Conservation (phyloP, 208 protist genomes). For the Trypanosoma rangeli region DNA sequence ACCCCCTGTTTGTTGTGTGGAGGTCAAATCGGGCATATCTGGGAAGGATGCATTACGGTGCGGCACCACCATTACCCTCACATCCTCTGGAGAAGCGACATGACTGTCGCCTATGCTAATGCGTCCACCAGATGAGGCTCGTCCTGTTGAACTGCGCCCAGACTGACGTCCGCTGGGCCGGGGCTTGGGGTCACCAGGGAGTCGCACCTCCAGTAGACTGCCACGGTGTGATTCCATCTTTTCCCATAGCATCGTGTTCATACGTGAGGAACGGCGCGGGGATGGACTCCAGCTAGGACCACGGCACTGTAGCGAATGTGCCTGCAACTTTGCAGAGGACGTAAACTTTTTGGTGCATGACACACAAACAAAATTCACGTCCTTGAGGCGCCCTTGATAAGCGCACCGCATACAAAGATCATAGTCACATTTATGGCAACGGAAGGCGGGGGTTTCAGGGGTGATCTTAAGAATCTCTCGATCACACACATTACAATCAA, state of each 20-base stretch:
- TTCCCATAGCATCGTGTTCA: conserved; percentile 88
- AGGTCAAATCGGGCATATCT: conserved; percentile 26
- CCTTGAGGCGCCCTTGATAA: conserved; percentile 67
- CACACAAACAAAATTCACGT: conserved; percentile 86
- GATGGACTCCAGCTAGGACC: conserved; percentile 77
- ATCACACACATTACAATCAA: conserved; percentile 91
- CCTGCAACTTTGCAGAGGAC: conserved; percentile 65
- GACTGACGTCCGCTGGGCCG: conserved; percentile 27
- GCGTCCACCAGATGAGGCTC: conserved; percentile 67
- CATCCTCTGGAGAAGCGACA: conserved; percentile 53
- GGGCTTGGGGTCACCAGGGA: conserved; percentile 37
- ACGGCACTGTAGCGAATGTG: conserved; percentile 76
- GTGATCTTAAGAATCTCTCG: conserved; percentile 72
- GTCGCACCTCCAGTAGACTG: conserved; percentile 70
- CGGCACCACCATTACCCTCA: conserved; percentile 48
- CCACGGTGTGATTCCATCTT: conserved; percentile 35
- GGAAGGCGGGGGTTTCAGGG: conserved; percentile 61
- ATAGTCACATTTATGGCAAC: conserved; percentile 91
- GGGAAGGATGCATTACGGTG: conserved; percentile 74
- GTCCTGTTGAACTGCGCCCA: conserved; percentile 37
- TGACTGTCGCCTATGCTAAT: conserved; percentile 70
- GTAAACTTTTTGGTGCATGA: conserved; percentile 84
- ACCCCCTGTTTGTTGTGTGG: neutral
- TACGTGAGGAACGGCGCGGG: conserved; percentile 72
- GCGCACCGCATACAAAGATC: conserved; percentile 85